Conservation (phyloP, 2,329 filamentous ascomycete species). For the Diaporthe eres region DNA sequence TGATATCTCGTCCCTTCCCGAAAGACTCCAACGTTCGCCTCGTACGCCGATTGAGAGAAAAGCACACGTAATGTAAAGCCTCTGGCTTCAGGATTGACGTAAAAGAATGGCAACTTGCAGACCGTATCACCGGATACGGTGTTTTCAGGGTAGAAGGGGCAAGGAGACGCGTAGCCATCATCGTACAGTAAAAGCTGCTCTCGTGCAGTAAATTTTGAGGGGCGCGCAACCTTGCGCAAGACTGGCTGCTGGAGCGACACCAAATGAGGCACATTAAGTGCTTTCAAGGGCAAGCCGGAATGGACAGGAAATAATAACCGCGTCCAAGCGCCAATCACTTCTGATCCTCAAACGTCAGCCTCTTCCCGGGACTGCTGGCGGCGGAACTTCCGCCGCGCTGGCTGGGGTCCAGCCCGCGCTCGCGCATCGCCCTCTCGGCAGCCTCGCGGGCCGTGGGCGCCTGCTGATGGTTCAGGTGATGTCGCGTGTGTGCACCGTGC, state of each 20-base stretch:
- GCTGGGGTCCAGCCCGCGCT: conserved; percentile 66
- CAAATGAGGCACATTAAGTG: background rate
- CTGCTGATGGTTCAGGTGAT: conserved; percentile 50
- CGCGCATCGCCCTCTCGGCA: conserved; percentile 75
- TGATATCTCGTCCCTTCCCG: conserved; percentile 24
- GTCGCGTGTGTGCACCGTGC: conserved; percentile 43
- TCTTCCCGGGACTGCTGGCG: conserved; percentile 61
- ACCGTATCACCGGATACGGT: background rate
- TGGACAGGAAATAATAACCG: background rate
- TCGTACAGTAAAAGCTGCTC: conserved; percentile 9
- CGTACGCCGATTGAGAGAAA: conserved; percentile 5
- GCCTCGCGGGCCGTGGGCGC: conserved; percentile 61
- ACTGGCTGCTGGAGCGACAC: background rate
- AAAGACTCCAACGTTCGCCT: conserved; percentile 13
- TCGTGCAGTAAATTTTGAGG: background rate
- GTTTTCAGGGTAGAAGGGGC: background rate
- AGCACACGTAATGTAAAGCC: background rate
- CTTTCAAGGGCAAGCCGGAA: background rate
- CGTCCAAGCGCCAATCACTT: conserved; percentile 42
- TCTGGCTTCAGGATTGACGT: background rate
- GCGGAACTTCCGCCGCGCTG: conserved; percentile 57
- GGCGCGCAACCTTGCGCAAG: background rate
- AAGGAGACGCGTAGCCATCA: background rate
- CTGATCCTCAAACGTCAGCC: conserved; percentile 73
- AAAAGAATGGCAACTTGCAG: background rate